These are phyloP conservation scores for Phytophthora pisi DNA, from an alignment of 352 stramenopile species.

Conservation along the genomic window DNA sequence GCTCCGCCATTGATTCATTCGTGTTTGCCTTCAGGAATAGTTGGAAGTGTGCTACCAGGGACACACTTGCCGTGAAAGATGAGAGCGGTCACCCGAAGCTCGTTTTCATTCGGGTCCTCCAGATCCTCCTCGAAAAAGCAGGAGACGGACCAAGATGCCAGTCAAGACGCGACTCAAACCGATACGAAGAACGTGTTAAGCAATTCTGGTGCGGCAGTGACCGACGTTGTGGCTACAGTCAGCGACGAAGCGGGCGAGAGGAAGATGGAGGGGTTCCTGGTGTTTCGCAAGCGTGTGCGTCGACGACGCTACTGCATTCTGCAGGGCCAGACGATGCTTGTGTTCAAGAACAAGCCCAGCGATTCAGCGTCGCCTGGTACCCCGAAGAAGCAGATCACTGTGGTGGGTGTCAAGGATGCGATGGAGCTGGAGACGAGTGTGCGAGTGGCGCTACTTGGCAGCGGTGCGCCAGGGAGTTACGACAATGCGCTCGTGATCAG, in stretches of 20 bases:
- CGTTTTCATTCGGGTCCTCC: conserved; percentile 29
- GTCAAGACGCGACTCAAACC: conserved; percentile 5
- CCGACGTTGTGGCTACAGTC: conserved; percentile 1
- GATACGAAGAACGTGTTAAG: conserved; percentile 8
- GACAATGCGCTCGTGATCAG: conserved; percentile 74
- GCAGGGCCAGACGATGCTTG: conserved; percentile 52
- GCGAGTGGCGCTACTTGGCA: conserved; percentile 53
- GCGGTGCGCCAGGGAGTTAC: conserved; percentile 27
- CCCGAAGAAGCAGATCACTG: conserved; percentile 63
- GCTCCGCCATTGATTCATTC: conserved; percentile 7
- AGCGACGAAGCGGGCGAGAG: conserved; percentile 7
- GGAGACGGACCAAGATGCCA: background rate
- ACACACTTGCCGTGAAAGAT: conserved; percentile 3
- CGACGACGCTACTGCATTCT: conserved; percentile 76
- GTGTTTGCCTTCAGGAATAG: conserved; percentile 1
- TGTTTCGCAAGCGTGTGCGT: conserved; percentile 62
- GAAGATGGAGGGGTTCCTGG: conserved; percentile 68
- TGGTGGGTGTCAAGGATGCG: conserved; percentile 70
- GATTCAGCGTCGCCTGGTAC: conserved; percentile 32
- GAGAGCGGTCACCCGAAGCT: conserved; percentile 18
- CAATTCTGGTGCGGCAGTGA: conserved; percentile 4
- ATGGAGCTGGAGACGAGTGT: conserved; percentile 64
- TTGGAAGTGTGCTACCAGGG: background rate
- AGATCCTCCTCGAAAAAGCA: conserved; percentile 24
- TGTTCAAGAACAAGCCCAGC: conserved; percentile 69